Percentiles rank a stretch among this genome's conserved stretches.
These are phyloP conservation scores for Alternaria solani DNA, from an alignment of 2,329 filamentous ascomycete species.

Conservation along the genomic window DNA sequence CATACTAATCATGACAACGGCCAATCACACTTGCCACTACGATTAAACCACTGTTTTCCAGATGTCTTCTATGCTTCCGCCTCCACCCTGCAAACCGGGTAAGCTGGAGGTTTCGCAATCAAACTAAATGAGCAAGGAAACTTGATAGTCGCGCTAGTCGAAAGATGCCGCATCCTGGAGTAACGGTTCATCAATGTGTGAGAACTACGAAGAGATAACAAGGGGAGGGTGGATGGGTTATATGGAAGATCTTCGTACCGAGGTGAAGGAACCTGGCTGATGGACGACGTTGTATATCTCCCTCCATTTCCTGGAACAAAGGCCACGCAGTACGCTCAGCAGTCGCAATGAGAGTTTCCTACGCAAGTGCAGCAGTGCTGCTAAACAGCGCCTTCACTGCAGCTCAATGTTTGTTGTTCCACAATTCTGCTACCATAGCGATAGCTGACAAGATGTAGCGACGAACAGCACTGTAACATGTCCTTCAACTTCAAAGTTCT, in stretches of 20 bases:
- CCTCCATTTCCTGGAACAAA: neutral
- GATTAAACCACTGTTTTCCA: slow-evolving; percentile 8
- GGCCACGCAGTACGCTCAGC: neutral
- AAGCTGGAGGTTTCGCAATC: slow-evolving; percentile 9
- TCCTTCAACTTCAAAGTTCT: slow-evolving; percentile 52
- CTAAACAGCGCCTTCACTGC: slow-evolving; percentile 23
- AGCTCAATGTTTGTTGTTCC: slow-evolving; percentile 20
- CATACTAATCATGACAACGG: neutral
- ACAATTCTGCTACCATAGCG: neutral
- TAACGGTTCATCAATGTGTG: slow-evolving; percentile 11
- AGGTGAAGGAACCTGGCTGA: neutral
- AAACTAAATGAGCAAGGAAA: slow-evolving; percentile 14
- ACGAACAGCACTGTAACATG: slow-evolving; percentile 46
- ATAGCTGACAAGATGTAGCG: neutral
- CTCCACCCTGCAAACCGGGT: slow-evolving; percentile 16
- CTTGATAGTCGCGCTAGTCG: slow-evolving; percentile 13
- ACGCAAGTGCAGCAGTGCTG: slow-evolving; percentile 17
- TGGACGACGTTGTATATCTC: slow-evolving; percentile 7
- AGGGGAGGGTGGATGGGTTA: neutral
- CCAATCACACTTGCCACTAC: slow-evolving; percentile 10
- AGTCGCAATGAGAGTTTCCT: slow-evolving; percentile 8
- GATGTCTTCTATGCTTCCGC: slow-evolving; percentile 8
- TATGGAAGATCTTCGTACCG: slow-evolving; percentile 9
- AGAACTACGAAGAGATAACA: neutral
- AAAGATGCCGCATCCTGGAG: slow-evolving; percentile 1